A percentile compares a stretch with the other conserved stretches of the same genome.
Evolutionary conservation across 805 yeast species (phyloP).

Genomic region (Hyphopichia homilentoma): DNA sequence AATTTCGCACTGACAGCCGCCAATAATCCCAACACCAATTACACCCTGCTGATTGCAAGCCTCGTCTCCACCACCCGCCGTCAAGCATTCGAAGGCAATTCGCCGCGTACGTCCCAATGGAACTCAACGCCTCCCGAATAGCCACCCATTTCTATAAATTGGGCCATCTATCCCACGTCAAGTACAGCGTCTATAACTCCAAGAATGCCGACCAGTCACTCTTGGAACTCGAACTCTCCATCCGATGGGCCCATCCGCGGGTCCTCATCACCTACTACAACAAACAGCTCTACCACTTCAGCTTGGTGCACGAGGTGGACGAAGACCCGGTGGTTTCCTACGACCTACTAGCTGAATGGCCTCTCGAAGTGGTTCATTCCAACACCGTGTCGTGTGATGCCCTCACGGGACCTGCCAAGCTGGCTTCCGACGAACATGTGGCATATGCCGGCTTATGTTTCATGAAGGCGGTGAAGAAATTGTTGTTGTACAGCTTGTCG

Average conservation of each 20-base stretch:
- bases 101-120: slow-evolving; percentile 9
- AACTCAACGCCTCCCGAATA: slow-evolving; percentile 20
- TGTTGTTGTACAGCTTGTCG: slow-evolving; percentile 31
- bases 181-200: slow-evolving; percentile 27
- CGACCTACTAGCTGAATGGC: too few relatives aligned
- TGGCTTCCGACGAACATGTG: slow-evolving; percentile 12
- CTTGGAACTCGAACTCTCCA: slow-evolving; percentile 34
- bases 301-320: slow-evolving; percentile 24
- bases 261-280: slow-evolving; percentile 40
- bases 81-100: background rate
- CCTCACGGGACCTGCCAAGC: slow-evolving; percentile 29
- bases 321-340: slow-evolving; percentile 5
- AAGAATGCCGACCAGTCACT: slow-evolving; percentile 33
- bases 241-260: slow-evolving; percentile 33
- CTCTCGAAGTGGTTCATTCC: slow-evolving; percentile 19
- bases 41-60: too few relatives aligned
- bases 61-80: too few relatives aligned
- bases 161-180: slow-evolving; percentile 30
- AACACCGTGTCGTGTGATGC: slow-evolving; percentile 19
- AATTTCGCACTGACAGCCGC: too few relatives aligned
- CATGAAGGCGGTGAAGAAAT: slow-evolving; percentile 37
- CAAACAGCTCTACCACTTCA: slow-evolving; percentile 34
- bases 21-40: too few relatives aligned
- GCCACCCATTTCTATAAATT: slow-evolving; percentile 38
- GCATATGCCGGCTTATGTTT: slow-evolving; percentile 35